Percentiles rank a stretch among this genome's conserved stretches.
Conservation (phyloP, 306 rosid genomes). For the Potentilla sterilis region DNA sequence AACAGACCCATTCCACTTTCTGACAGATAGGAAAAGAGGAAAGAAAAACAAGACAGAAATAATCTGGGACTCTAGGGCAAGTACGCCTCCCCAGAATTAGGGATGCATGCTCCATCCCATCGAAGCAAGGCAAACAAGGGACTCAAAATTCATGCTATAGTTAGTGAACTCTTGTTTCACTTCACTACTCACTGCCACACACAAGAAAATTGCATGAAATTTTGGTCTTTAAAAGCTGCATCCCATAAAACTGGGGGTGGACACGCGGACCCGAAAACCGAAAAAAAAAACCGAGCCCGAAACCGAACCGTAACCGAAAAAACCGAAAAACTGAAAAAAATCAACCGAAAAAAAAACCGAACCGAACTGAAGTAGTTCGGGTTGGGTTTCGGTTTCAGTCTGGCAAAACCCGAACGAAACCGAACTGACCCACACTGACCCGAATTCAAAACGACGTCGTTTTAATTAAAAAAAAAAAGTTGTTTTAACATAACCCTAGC, state of each 20-base stretch:
- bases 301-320: no score
- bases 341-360: no score
- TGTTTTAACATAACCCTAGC: no score
- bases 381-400: no score
- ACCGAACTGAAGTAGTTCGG: no score
- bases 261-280: no score
- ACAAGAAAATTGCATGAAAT: not conserved
- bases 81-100: constrained; percentile 24
- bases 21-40: not conserved
- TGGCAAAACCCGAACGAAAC: no score
- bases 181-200: constrained; percentile 5
- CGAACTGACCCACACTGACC: no score
- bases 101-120: constrained; percentile 17
- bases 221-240: not conserved
- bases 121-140: not conserved
- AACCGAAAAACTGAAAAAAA: no score
- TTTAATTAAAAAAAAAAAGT: no score
- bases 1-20: constrained; percentile 19
- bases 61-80: not conserved
- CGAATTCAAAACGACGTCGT: no score
- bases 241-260: not conserved
- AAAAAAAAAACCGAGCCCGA: no score
- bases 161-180: constrained; percentile 14
- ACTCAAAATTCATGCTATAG: constrained; percentile 11
- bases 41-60: not conserved